phyloP scores from a whole-genome alignment of 2,329 filamentous ascomycete species.

The Sarocladium brachiariae region DNA sequence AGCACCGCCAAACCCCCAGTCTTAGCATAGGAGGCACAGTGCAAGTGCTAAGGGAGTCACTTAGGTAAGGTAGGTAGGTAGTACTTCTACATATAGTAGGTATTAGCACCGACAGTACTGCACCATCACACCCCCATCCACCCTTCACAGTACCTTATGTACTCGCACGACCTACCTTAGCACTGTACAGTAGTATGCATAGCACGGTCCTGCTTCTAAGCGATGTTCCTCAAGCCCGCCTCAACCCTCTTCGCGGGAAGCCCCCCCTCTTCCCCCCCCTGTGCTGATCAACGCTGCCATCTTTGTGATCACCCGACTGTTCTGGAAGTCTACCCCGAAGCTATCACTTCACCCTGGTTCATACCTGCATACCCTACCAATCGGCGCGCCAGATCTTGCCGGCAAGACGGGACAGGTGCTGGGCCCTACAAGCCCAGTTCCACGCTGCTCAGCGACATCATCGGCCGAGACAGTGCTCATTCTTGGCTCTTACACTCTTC shows the following conservation, averaged over 20 bases:
- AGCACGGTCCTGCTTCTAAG: conserved; percentile 7
- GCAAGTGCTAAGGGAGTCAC: too few species aligned
- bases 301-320: conserved; percentile 8
- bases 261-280: conserved; percentile 3
- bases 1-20: too few species aligned
- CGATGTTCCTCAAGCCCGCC: not conserved
- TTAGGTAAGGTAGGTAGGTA: too few species aligned
- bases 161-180: too few species aligned
- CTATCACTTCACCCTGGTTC: conserved; percentile 1
- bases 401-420: conserved; percentile 7
- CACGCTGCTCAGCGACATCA: conserved; percentile 1
- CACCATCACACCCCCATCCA: too few species aligned
- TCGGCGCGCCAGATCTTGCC: conserved; percentile 8
- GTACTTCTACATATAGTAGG: too few species aligned
- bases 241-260: conserved; percentile 2
- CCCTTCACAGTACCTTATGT: too few species aligned
- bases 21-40: too few species aligned
- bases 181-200: too few species aligned
- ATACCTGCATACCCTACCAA: not conserved
- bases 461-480: conserved; percentile 7
- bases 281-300: conserved; percentile 7
- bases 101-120: too few species aligned
- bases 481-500: conserved; percentile 9
- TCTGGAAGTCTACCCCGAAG: conserved; percentile 9
- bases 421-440: not conserved